Percentiles rank a stretch among this genome's conserved stretches.
Conservation (phyloP, 805 yeast species). For the Yamadazyma olivae region DNA sequence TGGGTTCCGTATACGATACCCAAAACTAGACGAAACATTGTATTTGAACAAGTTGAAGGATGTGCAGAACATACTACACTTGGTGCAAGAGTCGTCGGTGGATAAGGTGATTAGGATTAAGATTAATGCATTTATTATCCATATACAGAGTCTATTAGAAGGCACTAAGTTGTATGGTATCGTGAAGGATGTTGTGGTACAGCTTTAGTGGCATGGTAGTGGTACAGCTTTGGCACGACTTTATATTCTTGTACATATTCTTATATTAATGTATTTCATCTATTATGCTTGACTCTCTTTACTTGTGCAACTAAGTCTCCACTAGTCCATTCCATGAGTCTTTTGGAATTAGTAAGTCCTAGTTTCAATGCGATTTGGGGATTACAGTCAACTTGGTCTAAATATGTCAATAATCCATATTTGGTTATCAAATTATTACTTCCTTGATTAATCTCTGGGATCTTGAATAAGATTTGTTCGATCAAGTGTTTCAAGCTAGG, state of each 20-base stretch:
- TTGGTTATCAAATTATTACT: slow-evolving; percentile 57
- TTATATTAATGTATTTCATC: too few relatives aligned
- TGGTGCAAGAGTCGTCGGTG: slow-evolving; percentile 1
- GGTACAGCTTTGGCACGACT: too few relatives aligned
- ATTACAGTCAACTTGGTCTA: slow-evolving; percentile 30
- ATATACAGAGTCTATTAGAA: slow-evolving; percentile 15
- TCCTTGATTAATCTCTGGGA: slow-evolving; percentile 56
- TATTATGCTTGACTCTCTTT: slow-evolving; percentile 41
- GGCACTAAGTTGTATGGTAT: slow-evolving; percentile 15
- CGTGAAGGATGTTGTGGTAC: too few relatives aligned
- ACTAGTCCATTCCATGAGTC: slow-evolving; percentile 60
- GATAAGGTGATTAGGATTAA: slow-evolving; percentile 12
- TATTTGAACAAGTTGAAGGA: slow-evolving; percentile 7
- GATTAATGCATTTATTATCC: slow-evolving; percentile 18
- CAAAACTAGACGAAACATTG: slow-evolving; percentile 17
- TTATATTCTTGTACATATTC: too few relatives aligned
- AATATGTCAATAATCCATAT: slow-evolving; percentile 37
- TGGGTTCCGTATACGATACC: slow-evolving; percentile 23
- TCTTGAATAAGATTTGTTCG: slow-evolving; percentile 39
- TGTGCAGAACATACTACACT: slow-evolving; percentile 2
- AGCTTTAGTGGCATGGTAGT: too few relatives aligned
- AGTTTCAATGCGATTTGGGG: slow-evolving; percentile 45
- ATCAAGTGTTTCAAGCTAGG: slow-evolving; percentile 39
- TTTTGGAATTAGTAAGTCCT: slow-evolving; percentile 43
- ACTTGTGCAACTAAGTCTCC: slow-evolving; percentile 45